Evolutionary conservation across 441 rosid species (phyloP), one percentile per base, ranked within the genome.

Genomic region (Hura crepitans): DNA sequence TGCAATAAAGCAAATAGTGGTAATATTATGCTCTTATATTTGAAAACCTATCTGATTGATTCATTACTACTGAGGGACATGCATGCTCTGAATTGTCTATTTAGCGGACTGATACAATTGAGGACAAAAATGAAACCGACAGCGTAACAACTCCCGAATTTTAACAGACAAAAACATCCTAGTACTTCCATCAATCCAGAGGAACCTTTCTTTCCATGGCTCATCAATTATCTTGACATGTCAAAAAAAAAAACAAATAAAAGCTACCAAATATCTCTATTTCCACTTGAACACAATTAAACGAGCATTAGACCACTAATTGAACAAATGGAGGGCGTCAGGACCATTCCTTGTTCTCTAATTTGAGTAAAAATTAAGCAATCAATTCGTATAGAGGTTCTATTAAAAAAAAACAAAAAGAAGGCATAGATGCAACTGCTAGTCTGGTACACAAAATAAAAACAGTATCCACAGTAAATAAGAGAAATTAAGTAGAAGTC

Each of bases 211-310:
- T 43, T 43, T 5, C 18, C 53, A 46, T 25, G 17, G 30, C 22
- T 50, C 51, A 51, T 17, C 31, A 30, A 28, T 27, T 62, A 31
- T 28, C 64, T 49, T 39, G 37, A 69, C 18, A 64, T n/a, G 61
- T 60, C 11, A 45, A 49, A 27, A 70, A 46, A 35, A 35, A 0
- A 35, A 35, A 35, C 39, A 35, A n/a, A 59, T 13, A 20, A 59
- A 25, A 65, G 33, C 25, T 15, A 30, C n/a, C 35, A 58, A 6
- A 7, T 27, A 25, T 10, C 23, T 39, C 4, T 17, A 9, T 12
- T 45, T 72, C 7, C 58, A 5, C 33, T 9, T 9, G 35, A 56
- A 45, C 2, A 65, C 14, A 65, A 22, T 47, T 20, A 10, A 55
- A 4, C 23, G n/a, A n/a, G n/a, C n/a, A n/a, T n/a, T n/a, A n/a